Evolutionary conservation across 106 monocot genomes (phyloP).

Genomic region (Dioscorea dumetorum): DNA sequence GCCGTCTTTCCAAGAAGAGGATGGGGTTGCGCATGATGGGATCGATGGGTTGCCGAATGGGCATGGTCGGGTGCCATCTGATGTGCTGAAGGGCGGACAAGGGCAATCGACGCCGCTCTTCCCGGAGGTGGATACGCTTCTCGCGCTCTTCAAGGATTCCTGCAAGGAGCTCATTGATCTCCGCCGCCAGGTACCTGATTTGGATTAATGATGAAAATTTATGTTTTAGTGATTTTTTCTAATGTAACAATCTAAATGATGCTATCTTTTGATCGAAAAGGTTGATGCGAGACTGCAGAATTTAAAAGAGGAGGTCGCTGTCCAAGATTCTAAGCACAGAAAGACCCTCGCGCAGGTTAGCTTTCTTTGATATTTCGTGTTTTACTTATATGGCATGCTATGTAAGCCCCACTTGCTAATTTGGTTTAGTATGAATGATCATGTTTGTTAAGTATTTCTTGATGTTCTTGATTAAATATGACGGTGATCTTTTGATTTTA

Average conservation of each 20-base stretch:
- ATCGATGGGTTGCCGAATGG: constrained; percentile 31
- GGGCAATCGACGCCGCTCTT: constrained; percentile 49
- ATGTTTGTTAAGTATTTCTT: too few relatives aligned
- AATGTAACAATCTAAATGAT: neutral
- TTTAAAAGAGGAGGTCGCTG: constrained; percentile 78
- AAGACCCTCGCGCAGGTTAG: constrained; percentile 86
- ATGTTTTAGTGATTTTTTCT: neutral
- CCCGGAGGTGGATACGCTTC: constrained; percentile 83
- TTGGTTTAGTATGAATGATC: too few relatives aligned
- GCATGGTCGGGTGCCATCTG: constrained; percentile 23
- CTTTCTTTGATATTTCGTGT: neutral
- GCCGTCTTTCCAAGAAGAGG: constrained; percentile 77
- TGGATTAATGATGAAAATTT: neutral
- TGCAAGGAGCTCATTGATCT: constrained; percentile 92
- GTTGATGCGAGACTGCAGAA: constrained; percentile 82
- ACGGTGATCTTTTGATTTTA: too few relatives aligned
- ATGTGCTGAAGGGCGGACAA: constrained; percentile 17
- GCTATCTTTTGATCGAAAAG: constrained; percentile 23
- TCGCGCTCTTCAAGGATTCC: constrained; percentile 84
- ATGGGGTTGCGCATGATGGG: constrained; percentile 17
- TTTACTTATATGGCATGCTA: neutral
- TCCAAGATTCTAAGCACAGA: constrained; percentile 79
- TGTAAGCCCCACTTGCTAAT: too few relatives aligned
- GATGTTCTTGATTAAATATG: too few relatives aligned
- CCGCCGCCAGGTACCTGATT: constrained; percentile 50